Percentiles rank a stretch among this genome's conserved stretches.
Evolutionary conservation across 1,284 basidiomycete species (phyloP).

Genomic region (Sporisorium reilianum): DNA sequence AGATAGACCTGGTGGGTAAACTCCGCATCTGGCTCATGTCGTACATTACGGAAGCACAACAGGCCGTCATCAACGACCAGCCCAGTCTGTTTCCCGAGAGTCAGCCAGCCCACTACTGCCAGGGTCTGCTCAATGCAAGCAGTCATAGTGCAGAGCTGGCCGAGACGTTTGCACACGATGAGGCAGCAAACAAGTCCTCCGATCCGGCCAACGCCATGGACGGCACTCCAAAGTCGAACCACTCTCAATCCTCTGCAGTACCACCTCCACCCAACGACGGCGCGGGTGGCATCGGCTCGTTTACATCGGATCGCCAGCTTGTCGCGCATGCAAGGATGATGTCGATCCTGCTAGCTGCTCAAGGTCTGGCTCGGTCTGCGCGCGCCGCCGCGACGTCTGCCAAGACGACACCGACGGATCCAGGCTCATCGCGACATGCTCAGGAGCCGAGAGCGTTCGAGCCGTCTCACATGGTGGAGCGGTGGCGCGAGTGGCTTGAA

Average conservation of each 20-base stretch:
- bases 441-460: conserved; percentile 16
- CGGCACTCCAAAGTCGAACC: conserved; percentile 23
- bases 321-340: conserved; percentile 59
- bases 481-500: conserved; percentile 52
- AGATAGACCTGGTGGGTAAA: conserved; percentile 59
- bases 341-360: conserved; percentile 54
- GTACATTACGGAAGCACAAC: conserved; percentile 60
- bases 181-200: conserved; percentile 5
- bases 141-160: conserved; percentile 33
- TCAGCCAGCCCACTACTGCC: conserved; percentile 53
- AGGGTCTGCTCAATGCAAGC: conserved; percentile 50
- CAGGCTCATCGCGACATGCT: not conserved
- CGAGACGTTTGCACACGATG: conserved; percentile 3
- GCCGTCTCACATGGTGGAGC: conserved; percentile 37
- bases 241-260: conserved; percentile 22
- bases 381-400: conserved; percentile 19
- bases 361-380: conserved; percentile 43
- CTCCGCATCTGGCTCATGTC: conserved; percentile 63
- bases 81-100: conserved; percentile 47
- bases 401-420: conserved; percentile 11
- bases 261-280: conserved; percentile 19
- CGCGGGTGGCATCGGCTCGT: conserved; percentile 37
- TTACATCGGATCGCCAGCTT: conserved; percentile 55
- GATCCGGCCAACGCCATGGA: conserved; percentile 6
- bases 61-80: conserved; percentile 56